Percentiles rank a stretch among this genome's conserved stretches.
Evolutionary conservation across 441 rosid species (phyloP).

Genomic region (Euphorbia celastroides): DNA sequence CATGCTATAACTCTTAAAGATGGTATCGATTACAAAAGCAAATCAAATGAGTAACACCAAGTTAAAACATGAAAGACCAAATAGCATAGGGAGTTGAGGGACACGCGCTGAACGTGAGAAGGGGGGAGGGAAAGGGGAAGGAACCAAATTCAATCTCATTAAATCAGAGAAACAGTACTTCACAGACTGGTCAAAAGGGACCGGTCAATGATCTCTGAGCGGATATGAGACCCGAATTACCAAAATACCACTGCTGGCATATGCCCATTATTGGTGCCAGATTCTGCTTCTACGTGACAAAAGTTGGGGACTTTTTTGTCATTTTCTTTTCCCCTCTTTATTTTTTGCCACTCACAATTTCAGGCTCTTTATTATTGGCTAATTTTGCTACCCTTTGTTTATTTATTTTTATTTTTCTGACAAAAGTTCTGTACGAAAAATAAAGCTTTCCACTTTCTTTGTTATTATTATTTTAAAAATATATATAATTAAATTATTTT

Average conservation of each 20-base stretch:
- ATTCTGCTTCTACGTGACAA: conserved; percentile 16
- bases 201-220: conserved; percentile 40
- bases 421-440: conserved; percentile 28
- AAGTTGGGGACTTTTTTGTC: conserved; percentile 17
- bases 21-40: too few relatives aligned
- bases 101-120: conserved; percentile 5
- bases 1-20: too few relatives aligned
- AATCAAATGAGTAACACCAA: too few relatives aligned
- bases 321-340: not conserved
- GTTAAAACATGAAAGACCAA: too few relatives aligned
- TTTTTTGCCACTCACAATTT: not conserved
- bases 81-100: not conserved
- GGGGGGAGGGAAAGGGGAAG: not conserved
- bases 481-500: too few relatives aligned
- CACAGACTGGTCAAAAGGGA: conserved; percentile 44
- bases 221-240: conserved; percentile 15
- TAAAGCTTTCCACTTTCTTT: conserved; percentile 17
- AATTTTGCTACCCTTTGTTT: conserved; percentile 21
- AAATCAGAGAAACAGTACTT: conserved; percentile 27
- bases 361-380: conserved; percentile 25
- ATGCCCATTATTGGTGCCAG: conserved; percentile 18
- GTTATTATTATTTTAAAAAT: too few relatives aligned
- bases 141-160: too few relatives aligned
- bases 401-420: conserved; percentile 18
- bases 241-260: conserved; percentile 21